Percentiles rank a stretch among this genome's conserved stretches.
These are phyloP conservation scores for Hypoxylon sp. DNA, from an alignment of 2,329 filamentous ascomycete species.

Conservation along the genomic window DNA sequence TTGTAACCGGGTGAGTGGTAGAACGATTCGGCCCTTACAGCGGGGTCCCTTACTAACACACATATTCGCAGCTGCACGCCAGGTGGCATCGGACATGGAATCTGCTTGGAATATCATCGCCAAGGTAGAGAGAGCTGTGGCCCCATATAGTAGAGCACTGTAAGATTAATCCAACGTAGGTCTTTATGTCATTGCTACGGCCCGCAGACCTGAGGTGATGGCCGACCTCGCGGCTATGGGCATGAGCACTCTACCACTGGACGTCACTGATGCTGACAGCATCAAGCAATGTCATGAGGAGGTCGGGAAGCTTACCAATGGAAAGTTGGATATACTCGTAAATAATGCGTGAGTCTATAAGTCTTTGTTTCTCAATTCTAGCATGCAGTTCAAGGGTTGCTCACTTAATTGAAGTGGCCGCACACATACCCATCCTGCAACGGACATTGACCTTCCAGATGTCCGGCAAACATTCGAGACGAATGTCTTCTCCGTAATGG, in stretches of 20 bases:
- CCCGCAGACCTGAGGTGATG: constrained; percentile 66
- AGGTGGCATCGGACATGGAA: constrained; percentile 70
- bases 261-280: constrained; percentile 68
- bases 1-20: constrained; percentile 39
- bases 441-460: constrained; percentile 67
- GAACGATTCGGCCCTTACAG: neutral
- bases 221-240: constrained; percentile 62
- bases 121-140: constrained; percentile 59
- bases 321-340: constrained; percentile 70
- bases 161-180: constrained; percentile 53
- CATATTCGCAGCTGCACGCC: constrained; percentile 65
- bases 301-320: constrained; percentile 65
- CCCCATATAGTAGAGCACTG: neutral
- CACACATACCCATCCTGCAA: constrained; percentile 66
- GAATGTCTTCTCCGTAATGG: constrained; percentile 72
- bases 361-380: neutral
- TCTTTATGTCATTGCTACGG: constrained; percentile 70
- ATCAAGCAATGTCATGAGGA: constrained; percentile 65
- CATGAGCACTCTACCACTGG: constrained; percentile 66
- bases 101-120: constrained; percentile 68
- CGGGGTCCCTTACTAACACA: neutral
- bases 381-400: neutral
- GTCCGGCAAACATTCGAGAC: constrained; percentile 69
- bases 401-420: constrained; percentile 60
- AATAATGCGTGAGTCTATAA: constrained; percentile 68